Base-by-base conservation (phyloP, 169 alveolate genomes). In the Plasmodium vinckei region DNA sequence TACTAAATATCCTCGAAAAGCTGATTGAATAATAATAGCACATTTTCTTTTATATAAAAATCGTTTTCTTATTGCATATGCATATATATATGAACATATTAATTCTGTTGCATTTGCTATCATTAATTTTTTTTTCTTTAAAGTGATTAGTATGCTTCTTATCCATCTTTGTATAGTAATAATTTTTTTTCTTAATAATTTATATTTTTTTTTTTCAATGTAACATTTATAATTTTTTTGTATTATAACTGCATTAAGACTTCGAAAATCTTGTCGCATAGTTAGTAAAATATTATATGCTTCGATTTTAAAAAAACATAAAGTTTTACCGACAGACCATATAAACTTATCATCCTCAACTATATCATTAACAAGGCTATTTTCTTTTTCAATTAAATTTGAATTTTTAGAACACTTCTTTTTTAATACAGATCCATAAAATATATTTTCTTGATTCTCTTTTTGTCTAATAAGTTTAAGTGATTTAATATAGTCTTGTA, bases 81-180 rank as follows among this genome's bases (percentile, higher is more conserved):
- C 72, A 27, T 82, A 82, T 12, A 82, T 59, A 17, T 33, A 39
- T 0, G 21, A 27, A 68, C 90, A 82, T 19, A 82, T 82, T 7
- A 65, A 39, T 13, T 82, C 39, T 12, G 23, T 56, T 0, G 90
- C 86, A 44, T 60, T 21, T 60, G 17, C 23, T 1, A 10, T 70
- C 15, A 21, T 82, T 1, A 44, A 21, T 27, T 72, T 54, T 15
- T 82, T 84, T 39, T 82, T 87, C 23, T 72, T 71, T 25, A 92
- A 60, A 63, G 33, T 61, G 60, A 49, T 49, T 25, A 94, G 65
- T 54, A 82, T 46, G 72, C 84, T 69, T 19, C 93, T 82, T 39
- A 89, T 23, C 95, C 95, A 94, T 56, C 88, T 87, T 42, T 94
- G 96, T 72, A 94, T 61, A 9, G 92, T 59, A 19, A 92, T 64